Base-by-base conservation (phyloP, 306 rosid species). In the Coriaria nepalensis region DNA sequence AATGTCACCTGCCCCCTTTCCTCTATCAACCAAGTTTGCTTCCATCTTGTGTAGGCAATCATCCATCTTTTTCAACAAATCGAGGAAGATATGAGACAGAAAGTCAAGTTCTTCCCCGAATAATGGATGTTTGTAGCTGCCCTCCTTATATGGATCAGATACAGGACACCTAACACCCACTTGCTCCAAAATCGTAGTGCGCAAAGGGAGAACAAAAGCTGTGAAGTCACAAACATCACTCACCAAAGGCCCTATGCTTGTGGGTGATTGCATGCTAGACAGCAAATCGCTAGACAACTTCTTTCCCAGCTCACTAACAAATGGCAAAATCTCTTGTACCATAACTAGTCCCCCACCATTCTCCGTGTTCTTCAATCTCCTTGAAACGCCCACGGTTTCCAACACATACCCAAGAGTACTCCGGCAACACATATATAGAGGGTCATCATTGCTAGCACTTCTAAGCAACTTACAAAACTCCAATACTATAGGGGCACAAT, bases 381-480 rank as follows among this genome's bases (percentile, higher is more conserved):
- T 5, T 40, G 47, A 54, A 59, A 60, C n/a, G 6, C 60, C 65
- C 47, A 13, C 53, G 38, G 10, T 50, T 47, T 46, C 73, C 72
- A 82, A 64, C 63, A 82, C 52, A 7, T 53, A 45, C 12, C 73
- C 78, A 0, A 82, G 69, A 11, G 69, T 51, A 53, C 59, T 52
- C 12, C 96, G 72, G 53, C 90, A 79, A 13, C 49, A 43, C 5
- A 72, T 4, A 57, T 79, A 86, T 58, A 86, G 36, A 68, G 55
- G 53, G 9, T 82, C 90, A 44, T 79, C 69, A 45, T 13, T 13
- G 10, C 62, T 75, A 9, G 63, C 55, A 35, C 63, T 47, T 52
- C 78, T 75, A 49, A 87, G 82, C 67, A 73, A 57, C 41, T 60
- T 76, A 63, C 94, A 82, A 36, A 87, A 71, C 73, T 82, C 80